Percentiles rank a stretch among this genome's conserved stretches.
Evolutionary conservation across 2,329 filamentous ascomycete species (phyloP).

Genomic region (Scleromitrula shiraiana): DNA sequence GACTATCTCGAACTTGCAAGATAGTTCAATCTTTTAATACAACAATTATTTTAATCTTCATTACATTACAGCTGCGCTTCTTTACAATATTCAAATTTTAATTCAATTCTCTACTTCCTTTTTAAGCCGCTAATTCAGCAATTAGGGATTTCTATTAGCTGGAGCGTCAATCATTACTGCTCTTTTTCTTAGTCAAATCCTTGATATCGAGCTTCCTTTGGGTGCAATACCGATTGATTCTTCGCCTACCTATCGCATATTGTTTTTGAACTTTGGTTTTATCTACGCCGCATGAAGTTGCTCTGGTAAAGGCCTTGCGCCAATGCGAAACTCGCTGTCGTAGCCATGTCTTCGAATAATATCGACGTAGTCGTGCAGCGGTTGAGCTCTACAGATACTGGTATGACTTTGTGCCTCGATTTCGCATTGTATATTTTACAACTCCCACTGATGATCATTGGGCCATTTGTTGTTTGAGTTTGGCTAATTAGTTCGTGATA

Average conservation of each 20-base stretch:
- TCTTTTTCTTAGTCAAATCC: too few relatives aligned
- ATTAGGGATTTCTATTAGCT: too few relatives aligned
- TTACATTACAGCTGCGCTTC: too few relatives aligned
- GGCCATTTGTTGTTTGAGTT: not conserved
- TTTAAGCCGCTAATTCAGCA: too few relatives aligned
- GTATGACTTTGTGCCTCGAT: constrained; percentile 14
- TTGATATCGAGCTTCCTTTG: too few relatives aligned
- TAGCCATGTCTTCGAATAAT: constrained; percentile 51
- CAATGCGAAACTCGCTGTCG: constrained; percentile 32
- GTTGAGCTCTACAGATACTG: constrained; percentile 37
- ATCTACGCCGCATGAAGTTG: constrained; percentile 8
- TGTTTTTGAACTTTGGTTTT: not conserved
- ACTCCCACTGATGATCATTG: not conserved
- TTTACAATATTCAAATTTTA: too few relatives aligned
- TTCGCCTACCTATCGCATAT: not conserved
- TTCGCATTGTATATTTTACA: not conserved
- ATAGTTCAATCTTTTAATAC: too few relatives aligned
- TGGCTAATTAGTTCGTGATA: constrained; percentile 33
- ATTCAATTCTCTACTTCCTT: too few relatives aligned
- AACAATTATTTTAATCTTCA: too few relatives aligned
- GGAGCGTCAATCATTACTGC: too few relatives aligned
- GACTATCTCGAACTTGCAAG: too few relatives aligned
- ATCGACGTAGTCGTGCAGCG: constrained; percentile 55
- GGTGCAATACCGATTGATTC: not conserved
- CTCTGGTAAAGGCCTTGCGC: constrained; percentile 19